Evolutionary conservation across 2,329 filamentous ascomycete species (phyloP), one percentile per base, ranked within the genome.

Genomic region (Xylaria sp.): DNA sequence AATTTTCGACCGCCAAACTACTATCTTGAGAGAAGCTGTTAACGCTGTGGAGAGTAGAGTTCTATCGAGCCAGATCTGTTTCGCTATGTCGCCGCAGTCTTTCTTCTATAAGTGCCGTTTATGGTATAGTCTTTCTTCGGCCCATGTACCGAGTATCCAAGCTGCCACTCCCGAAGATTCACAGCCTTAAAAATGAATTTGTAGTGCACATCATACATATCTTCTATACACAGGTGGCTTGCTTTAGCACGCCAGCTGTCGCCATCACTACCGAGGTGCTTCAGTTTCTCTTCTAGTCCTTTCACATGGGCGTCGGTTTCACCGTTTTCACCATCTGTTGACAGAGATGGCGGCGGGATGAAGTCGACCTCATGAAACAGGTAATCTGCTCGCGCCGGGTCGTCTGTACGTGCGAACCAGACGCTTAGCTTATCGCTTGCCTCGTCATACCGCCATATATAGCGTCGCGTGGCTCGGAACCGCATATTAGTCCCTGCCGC

Each of bases 321-420:
- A 5, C n/a, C 65, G 3, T 49, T 66, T 6, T 59, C 64, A 20
- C 58, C 63, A 11, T 65, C 46, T n/a, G 28, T 26, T 10, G 48
- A n/a, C 4, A 61, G 60, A 46, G 51, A 60, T 44, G 51, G 59
- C 59, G 20, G 82, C 81, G 9, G 81, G 71, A 81, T 67, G 72
- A 94, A 92, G 66, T 90, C 85, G n/a, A 94, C 81, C 70, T 90
- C 86, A 74, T 94, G 92, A 78, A 94, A 95, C 23, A 94, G 81
- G 71, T 93, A 92, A 75, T 93, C 92, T 0, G 90, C 89, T 15
- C 84, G 84, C 63, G 83, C 82, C 17, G 83, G 79, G 71, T 92
- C 89, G 17, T 91, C 87, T 0, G 86, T 83, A 71, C 89, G 88
- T 46, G 88, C 88, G 73, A 94, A 94, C 92, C 92, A 94, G 0